Evolutionary conservation across 225 moss, liverwort and hornwort species (phyloP).

Genomic region (Polytrichum commune): DNA sequence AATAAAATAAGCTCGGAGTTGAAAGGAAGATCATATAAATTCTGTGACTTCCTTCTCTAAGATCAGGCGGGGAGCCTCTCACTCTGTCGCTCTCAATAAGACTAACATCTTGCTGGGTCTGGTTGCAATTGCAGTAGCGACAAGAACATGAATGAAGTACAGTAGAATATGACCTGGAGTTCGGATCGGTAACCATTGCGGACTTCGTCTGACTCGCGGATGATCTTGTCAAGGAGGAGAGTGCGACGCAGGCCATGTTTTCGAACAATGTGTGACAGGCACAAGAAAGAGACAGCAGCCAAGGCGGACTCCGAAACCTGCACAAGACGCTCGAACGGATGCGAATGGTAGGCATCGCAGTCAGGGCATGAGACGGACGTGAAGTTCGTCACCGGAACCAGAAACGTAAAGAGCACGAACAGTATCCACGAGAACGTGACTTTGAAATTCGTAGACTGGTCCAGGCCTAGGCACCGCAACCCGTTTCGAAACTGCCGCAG

Average conservation of each 20-base stretch:
- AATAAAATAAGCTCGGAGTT: too few relatives aligned
- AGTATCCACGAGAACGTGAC: constrained; percentile 61
- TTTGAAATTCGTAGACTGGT: constrained; percentile 61
- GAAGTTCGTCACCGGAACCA: constrained; percentile 56
- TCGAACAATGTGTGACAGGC: constrained; percentile 58
- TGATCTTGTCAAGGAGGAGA: constrained; percentile 70
- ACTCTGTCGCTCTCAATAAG: not conserved
- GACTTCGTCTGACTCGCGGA: constrained; percentile 52
- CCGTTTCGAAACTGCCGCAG: constrained; percentile 66
- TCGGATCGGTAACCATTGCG: constrained; percentile 61
- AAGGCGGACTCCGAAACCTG: constrained; percentile 63
- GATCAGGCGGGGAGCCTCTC: too few relatives aligned
- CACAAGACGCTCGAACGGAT: constrained; percentile 71
- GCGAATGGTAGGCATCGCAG: constrained; percentile 62
- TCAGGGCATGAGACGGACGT: constrained; percentile 66
- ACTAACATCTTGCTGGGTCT: not conserved
- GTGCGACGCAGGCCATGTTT: constrained; percentile 70
- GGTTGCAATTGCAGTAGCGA: not conserved
- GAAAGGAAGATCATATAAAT: too few relatives aligned
- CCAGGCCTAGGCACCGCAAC: constrained; percentile 64
- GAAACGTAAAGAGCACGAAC: constrained; percentile 52
- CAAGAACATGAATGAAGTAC: not conserved
- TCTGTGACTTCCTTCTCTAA: too few relatives aligned
- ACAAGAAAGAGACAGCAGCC: constrained; percentile 78
- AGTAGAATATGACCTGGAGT: constrained; percentile 52